Evolutionary conservation across 225 moss, liverwort and hornwort species (phyloP).

Genomic region (Marchantia paleacea): DNA sequence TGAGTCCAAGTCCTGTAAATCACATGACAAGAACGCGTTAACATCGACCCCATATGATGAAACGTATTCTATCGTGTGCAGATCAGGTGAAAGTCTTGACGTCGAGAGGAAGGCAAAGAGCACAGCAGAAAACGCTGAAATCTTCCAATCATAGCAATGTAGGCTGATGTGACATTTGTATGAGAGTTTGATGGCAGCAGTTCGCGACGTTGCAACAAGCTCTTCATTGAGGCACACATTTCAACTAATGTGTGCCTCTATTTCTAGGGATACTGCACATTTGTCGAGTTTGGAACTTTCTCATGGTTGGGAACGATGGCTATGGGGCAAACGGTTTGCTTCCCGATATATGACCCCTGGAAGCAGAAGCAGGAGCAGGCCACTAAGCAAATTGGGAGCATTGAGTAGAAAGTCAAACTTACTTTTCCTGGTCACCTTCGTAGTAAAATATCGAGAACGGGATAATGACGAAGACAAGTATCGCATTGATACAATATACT

Average conservation of each 20-base stretch:
- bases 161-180: not conserved
- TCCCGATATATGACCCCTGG: too few species aligned
- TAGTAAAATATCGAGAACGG: constrained; percentile 90
- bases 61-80: not conserved
- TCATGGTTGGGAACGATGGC: too few species aligned
- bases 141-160: not conserved
- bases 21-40: not conserved
- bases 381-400: not conserved
- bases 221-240: not conserved
- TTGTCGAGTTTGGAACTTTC: too few species aligned
- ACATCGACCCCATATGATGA: too few species aligned
- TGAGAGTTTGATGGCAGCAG: not conserved
- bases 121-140: not conserved
- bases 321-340: too few species aligned
- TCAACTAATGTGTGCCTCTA: not conserved
- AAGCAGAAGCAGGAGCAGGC: too few species aligned
- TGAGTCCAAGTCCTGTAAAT: constrained; percentile 57
- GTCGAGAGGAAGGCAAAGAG: not conserved
- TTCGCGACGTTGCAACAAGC: not conserved
- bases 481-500: constrained; percentile 63
- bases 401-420: constrained; percentile 24
- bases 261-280: too few species aligned
- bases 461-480: constrained; percentile 71
- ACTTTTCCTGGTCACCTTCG: constrained; percentile 92
- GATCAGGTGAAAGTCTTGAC: not conserved